A percentile compares a stretch with the other conserved stretches of the same genome.
These are phyloP conservation scores for Pythium aquatile DNA, from an alignment of 352 stramenopile genomes.

Conservation along the genomic window DNA sequence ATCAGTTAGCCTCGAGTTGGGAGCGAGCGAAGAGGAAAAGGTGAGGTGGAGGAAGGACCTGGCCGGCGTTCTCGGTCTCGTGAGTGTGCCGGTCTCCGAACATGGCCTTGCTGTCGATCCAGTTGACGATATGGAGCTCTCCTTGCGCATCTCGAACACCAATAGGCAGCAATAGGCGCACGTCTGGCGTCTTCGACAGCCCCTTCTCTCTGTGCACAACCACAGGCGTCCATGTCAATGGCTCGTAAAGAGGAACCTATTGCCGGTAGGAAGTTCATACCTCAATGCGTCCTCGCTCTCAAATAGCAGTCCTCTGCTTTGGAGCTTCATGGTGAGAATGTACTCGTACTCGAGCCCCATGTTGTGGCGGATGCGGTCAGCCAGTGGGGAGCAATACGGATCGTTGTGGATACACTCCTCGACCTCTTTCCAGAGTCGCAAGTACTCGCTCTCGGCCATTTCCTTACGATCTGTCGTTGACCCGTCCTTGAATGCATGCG, in stretches of 20 bases:
- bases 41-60: slow-evolving; percentile 26
- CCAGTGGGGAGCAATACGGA: slow-evolving; percentile 70
- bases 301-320: slow-evolving; percentile 69
- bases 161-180: slow-evolving; percentile 75
- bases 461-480: slow-evolving; percentile 14
- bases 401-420: slow-evolving; percentile 68
- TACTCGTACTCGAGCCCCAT: slow-evolving; percentile 88
- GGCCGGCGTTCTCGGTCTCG: slow-evolving; percentile 69
- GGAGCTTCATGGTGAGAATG: slow-evolving; percentile 71
- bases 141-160: slow-evolving; percentile 60
- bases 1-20: no score
- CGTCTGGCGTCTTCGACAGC: slow-evolving; percentile 85
- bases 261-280: slow-evolving; percentile 5
- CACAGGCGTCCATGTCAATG: not conserved
- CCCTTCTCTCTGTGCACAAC: slow-evolving; percentile 49
- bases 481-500: slow-evolving; percentile 9
- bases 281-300: slow-evolving; percentile 81
- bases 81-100: slow-evolving; percentile 81
- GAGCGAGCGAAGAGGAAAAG: not conserved
- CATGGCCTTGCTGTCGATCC: slow-evolving; percentile 92
- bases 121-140: slow-evolving; percentile 70
- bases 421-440: slow-evolving; percentile 38
- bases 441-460: slow-evolving; percentile 25
- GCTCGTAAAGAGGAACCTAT: no score
- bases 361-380: slow-evolving; percentile 73